phyloP scores from a whole-genome alignment of 352 stramenopile species.

The Pilasporangium apinafurcum region DNA sequence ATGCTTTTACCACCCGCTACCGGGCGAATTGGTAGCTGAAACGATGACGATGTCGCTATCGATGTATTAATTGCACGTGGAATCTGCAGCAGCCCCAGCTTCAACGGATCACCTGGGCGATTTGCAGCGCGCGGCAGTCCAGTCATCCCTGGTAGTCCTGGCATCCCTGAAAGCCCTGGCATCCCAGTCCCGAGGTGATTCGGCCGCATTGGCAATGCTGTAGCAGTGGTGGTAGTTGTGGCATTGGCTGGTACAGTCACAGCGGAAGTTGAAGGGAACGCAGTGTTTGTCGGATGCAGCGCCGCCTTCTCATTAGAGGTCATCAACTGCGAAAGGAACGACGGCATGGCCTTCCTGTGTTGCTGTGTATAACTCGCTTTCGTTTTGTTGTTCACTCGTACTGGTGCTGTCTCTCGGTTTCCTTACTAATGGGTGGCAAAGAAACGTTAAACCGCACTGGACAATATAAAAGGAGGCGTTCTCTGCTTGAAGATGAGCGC shows the following conservation, averaged over 20 bases:
- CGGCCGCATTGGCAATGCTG: background rate
- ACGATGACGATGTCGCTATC: background rate
- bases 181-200: background rate
- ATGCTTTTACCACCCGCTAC: no score
- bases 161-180: background rate
- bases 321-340: conserved; percentile 14
- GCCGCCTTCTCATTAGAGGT: conserved; percentile 6
- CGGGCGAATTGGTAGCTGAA: no score
- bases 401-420: no score
- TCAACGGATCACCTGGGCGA: conserved; percentile 4
- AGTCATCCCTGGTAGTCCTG: no score
- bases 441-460: no score
- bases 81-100: conserved; percentile 13
- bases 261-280: no score
- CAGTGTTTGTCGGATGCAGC: conserved; percentile 1
- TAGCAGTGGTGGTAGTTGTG: background rate
- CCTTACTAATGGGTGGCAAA: no score
- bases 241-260: background rate
- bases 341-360: conserved; percentile 7
- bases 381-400: no score
- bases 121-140: no score
- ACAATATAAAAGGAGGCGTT: no score
- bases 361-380: no score
- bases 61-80: conserved; percentile 4
- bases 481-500: no score